Evolutionary conservation across 2,329 filamentous ascomycete species (phyloP).

Genomic region (Moelleriella libera): DNA sequence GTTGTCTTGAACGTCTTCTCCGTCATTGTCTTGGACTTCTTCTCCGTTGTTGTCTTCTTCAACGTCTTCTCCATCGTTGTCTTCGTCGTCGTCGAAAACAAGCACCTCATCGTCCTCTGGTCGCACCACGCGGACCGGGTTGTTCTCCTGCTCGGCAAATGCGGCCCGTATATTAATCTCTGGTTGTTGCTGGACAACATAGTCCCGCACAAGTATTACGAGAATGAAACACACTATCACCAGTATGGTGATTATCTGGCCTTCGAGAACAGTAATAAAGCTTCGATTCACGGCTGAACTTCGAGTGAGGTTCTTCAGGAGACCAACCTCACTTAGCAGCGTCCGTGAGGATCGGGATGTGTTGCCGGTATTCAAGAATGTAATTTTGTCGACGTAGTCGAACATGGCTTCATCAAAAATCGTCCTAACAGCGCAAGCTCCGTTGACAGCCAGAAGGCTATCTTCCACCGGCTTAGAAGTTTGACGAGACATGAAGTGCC

Average conservation of each 20-base stretch:
- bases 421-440: conserved; percentile 1
- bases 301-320: conserved; percentile 49
- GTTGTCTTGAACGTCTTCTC: not conserved
- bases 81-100: conserved; percentile 10
- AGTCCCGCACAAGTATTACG: conserved; percentile 93
- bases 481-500: conserved; percentile 8
- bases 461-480: not conserved
- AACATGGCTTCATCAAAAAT: conserved; percentile 5
- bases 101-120: conserved; percentile 8
- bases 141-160: conserved; percentile 32
- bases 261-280: conserved; percentile 74
- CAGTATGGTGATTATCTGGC: conserved; percentile 81
- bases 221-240: conserved; percentile 91
- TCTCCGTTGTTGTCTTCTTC: not conserved
- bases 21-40: not conserved
- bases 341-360: conserved; percentile 14
- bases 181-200: conserved; percentile 95
- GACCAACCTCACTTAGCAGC: conserved; percentile 41
- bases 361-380: conserved; percentile 4
- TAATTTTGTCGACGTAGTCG: conserved; percentile 5
- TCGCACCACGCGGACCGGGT: conserved; percentile 6
- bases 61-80: conserved; percentile 14
- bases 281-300: conserved; percentile 62
- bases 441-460: not conserved
- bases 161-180: conserved; percentile 69